Conservation (phyloP, 176 grass and related monocot genomes). For the Neostapfia colusana region DNA sequence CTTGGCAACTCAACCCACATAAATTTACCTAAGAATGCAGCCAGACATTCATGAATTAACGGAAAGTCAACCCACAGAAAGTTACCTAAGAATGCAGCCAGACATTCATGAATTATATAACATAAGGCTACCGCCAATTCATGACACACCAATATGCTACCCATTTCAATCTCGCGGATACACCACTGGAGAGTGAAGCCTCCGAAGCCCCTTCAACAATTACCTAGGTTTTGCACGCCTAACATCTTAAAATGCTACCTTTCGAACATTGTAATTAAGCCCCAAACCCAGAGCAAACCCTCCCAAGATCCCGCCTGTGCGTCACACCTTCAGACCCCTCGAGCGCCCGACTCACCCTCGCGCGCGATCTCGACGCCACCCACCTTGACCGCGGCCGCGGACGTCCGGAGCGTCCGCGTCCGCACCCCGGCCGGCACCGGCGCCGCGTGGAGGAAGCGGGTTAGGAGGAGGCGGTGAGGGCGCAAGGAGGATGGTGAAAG, state of each 20-base stretch:
- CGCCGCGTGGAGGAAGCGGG: not conserved
- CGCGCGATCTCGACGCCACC: constrained; percentile 81
- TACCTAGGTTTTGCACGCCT: not conserved
- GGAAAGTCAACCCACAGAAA: not conserved
- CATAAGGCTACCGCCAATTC: not conserved
- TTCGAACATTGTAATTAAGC: not conserved
- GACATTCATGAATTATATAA: not conserved
- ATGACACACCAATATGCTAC: not conserved
- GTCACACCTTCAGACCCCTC: not conserved
- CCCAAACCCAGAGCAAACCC: not conserved
- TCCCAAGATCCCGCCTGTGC: constrained; percentile 38
- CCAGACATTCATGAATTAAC: too few relatives aligned
- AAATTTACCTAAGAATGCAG: not conserved
- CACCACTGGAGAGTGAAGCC: not conserved
- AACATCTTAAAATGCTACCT: not conserved
- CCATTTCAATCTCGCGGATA: not conserved
- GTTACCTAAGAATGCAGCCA: too few relatives aligned
- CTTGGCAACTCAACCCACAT: not conserved
- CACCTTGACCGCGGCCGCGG: constrained; percentile 59
- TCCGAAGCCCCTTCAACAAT: not conserved
- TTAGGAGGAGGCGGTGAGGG: constrained; percentile 5
- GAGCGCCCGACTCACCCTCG: constrained; percentile 55
- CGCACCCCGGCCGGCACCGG: constrained; percentile 20
- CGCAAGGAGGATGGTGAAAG: not conserved
- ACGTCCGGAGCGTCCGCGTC: constrained; percentile 27